Conservation (phyloP, 257 asterid species). For the Salvia hispanica region DNA sequence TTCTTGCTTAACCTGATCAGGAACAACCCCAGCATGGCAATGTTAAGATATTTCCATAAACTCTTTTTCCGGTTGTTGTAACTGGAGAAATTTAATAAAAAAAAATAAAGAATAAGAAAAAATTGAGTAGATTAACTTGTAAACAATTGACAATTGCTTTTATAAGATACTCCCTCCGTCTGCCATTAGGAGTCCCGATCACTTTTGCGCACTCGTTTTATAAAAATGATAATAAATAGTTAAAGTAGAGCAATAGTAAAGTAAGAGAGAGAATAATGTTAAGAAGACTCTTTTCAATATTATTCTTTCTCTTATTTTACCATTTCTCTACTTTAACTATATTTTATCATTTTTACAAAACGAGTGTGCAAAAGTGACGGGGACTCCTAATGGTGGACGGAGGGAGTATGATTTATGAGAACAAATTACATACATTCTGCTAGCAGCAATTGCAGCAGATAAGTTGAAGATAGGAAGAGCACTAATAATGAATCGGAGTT, state of each 20-base stretch:
- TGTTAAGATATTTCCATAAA: constrained; percentile 71
- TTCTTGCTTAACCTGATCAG: constrained; percentile 63
- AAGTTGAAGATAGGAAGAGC: constrained; percentile 91
- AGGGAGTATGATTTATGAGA: constrained; percentile 16
- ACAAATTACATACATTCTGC: constrained; percentile 66
- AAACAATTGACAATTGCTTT: neutral
- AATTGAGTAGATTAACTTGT: constrained; percentile 1
- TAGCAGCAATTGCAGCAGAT: constrained; percentile 91
- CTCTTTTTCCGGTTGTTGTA: constrained; percentile 86
- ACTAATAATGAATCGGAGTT: constrained; percentile 89
- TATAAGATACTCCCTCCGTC: constrained; percentile 5
- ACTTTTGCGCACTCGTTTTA: too few relatives aligned
- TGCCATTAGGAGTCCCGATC: too few relatives aligned
- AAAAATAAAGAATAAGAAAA: neutral
- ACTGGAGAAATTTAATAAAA: constrained; percentile 40
- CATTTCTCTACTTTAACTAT: too few relatives aligned
- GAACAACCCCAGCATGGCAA: constrained; percentile 73
- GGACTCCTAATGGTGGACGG: too few relatives aligned
- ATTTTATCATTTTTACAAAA: too few relatives aligned
- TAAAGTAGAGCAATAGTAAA: too few relatives aligned
- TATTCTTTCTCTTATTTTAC: too few relatives aligned
- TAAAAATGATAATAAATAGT: too few relatives aligned
- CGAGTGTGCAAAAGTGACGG: too few relatives aligned
- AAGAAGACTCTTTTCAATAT: too few relatives aligned
- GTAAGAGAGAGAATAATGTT: too few relatives aligned